Conservation (phyloP, 2,329 filamentous ascomycete genomes). For the Diaporthe sp. region DNA sequence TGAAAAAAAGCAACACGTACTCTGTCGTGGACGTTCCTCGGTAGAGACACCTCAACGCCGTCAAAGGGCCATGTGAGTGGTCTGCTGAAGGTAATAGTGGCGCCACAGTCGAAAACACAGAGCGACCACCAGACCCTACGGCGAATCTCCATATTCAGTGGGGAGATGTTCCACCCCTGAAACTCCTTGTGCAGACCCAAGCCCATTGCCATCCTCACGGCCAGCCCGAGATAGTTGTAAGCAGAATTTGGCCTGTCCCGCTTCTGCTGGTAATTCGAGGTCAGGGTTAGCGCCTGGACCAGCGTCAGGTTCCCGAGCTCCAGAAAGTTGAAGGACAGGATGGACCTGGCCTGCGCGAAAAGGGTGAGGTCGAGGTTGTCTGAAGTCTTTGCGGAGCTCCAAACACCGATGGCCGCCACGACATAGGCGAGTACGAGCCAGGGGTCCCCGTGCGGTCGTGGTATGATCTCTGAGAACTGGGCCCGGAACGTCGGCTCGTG, state of each 20-base stretch:
- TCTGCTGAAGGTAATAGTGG: conserved; percentile 48
- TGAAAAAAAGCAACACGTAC: conserved; percentile 32
- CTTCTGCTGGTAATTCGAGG: conserved; percentile 53
- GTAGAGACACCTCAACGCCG: conserved; percentile 39
- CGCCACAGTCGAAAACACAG: conserved; percentile 56
- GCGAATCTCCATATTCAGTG: conserved; percentile 47
- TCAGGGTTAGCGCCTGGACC: conserved; percentile 45
- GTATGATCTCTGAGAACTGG: conserved; percentile 36
- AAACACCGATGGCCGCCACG: conserved; percentile 35
- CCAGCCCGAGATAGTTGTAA: conserved; percentile 60
- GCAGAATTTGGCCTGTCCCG: conserved; percentile 61
- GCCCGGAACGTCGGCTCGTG: conserved; percentile 55
- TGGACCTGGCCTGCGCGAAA: conserved; percentile 54
- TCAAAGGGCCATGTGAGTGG: conserved; percentile 41
- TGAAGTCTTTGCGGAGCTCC: conserved; percentile 32
- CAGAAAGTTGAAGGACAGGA: conserved; percentile 35
- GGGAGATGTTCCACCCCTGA: conserved; percentile 45
- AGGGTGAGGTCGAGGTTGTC: conserved; percentile 59
- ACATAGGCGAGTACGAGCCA: conserved; percentile 37
- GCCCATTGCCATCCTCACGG: conserved; percentile 59
- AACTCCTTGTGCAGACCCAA: conserved; percentile 59
- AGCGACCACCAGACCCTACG: conserved; percentile 51
- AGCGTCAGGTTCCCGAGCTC: conserved; percentile 41
- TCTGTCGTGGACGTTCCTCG: conserved; percentile 40
- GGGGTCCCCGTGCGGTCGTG: conserved; percentile 34